Evolutionary conservation across 768 basidiomycete genomes (phyloP).

Genomic region (Termitomyces sp.): DNA sequence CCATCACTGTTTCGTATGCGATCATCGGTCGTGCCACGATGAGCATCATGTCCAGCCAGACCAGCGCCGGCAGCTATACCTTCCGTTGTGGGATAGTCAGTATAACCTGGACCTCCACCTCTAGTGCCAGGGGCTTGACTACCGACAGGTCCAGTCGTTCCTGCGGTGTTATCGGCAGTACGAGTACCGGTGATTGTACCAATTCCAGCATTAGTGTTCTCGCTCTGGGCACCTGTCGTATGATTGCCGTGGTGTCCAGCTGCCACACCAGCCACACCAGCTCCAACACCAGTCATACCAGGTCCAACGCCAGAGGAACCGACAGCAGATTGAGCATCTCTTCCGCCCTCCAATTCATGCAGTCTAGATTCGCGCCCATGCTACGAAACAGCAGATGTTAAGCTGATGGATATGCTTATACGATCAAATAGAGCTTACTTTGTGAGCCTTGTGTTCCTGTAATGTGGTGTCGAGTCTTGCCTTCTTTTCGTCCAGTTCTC

Average conservation of each 20-base stretch:
- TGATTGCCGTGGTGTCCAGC: neutral
- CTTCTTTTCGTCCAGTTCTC: slow-evolving; percentile 18
- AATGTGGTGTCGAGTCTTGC: slow-evolving; percentile 17
- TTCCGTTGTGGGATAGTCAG: neutral
- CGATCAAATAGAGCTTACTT: slow-evolving; percentile 10
- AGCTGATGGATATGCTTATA: neutral
- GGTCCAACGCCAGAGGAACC: neutral
- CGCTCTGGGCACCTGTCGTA: neutral
- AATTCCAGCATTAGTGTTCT: neutral
- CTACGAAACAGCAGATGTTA: neutral
- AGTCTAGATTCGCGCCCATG: slow-evolving; percentile 6
- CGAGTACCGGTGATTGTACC: neutral
- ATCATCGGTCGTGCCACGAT: neutral
- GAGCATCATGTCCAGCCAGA: neutral
- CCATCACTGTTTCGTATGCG: neutral
- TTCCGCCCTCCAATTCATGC: neutral
- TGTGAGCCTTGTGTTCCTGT: slow-evolving; percentile 17
- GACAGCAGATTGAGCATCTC: neutral
- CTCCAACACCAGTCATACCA: neutral
- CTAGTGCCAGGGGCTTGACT: neutral
- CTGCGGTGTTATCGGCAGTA: neutral
- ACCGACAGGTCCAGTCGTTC: neutral
- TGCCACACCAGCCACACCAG: neutral
- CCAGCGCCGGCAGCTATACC: neutral
- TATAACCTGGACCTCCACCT: neutral